Percentiles rank a stretch among this genome's conserved stretches.
These are phyloP conservation scores for Aspergillus ostianus DNA, from an alignment of 495 filamentous ascomycete species.

Conservation along the genomic window DNA sequence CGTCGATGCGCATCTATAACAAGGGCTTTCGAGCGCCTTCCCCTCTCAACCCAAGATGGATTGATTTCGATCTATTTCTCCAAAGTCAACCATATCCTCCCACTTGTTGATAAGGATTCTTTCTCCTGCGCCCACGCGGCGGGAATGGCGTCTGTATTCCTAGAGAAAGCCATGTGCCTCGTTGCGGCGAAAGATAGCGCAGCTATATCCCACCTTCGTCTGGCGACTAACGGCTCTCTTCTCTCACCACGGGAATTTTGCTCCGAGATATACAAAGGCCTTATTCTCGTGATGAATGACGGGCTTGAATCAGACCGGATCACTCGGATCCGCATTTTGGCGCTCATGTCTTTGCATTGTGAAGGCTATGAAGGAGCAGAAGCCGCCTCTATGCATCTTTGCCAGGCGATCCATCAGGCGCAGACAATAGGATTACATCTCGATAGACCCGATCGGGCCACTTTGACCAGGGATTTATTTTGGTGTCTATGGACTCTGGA, in stretches of 20 bases:
- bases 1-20: slow-evolving; percentile 30
- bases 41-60: slow-evolving; percentile 22
- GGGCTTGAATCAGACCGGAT: slow-evolving; percentile 43
- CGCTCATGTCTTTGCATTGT: slow-evolving; percentile 46
- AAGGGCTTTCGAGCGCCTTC: slow-evolving; percentile 31
- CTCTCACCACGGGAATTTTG: slow-evolving; percentile 34
- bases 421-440: slow-evolving; percentile 67
- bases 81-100: slow-evolving; percentile 35
- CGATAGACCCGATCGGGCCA: slow-evolving; percentile 36
- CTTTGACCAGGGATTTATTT: slow-evolving; percentile 53
- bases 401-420: slow-evolving; percentile 55
- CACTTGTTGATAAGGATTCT: slow-evolving; percentile 35
- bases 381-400: slow-evolving; percentile 44
- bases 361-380: slow-evolving; percentile 47
- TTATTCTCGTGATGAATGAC: slow-evolving; percentile 38
- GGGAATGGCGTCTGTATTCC: slow-evolving; percentile 29
- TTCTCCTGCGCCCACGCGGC: slow-evolving; percentile 23
- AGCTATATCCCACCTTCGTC: slow-evolving; percentile 31
- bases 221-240: slow-evolving; percentile 25
- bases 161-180: slow-evolving; percentile 46
- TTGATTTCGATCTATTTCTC: slow-evolving; percentile 34
- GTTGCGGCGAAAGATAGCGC: slow-evolving; percentile 44
- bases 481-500: slow-evolving; percentile 70
- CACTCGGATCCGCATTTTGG: slow-evolving; percentile 44
- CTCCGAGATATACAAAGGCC: slow-evolving; percentile 37